Percentiles rank a stretch among this genome's conserved stretches.
phyloP scores from a whole-genome alignment of 371 early-diverging fungal genomes.

The Dipsacomyces acuminosporus region DNA sequence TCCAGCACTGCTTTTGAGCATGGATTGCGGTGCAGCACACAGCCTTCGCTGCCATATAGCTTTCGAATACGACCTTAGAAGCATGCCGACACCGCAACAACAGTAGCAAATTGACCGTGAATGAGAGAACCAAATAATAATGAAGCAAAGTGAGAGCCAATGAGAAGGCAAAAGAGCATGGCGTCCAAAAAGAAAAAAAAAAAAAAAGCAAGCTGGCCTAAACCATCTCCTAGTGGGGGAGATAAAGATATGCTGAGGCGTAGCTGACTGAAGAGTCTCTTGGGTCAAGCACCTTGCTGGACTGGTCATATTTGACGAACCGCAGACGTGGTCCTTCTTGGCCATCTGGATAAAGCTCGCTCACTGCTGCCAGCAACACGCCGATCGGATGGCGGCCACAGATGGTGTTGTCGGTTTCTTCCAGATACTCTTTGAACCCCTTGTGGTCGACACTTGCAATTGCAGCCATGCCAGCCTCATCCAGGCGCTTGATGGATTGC shows the following conservation, averaged over 20 bases:
- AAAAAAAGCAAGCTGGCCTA: too few relatives aligned
- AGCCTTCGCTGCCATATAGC: too few relatives aligned
- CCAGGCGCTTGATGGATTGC: slow-evolving; percentile 68
- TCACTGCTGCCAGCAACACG: slow-evolving; percentile 67
- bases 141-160: too few relatives aligned
- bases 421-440: slow-evolving; percentile 64
- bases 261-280: slow-evolving; percentile 73
- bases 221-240: slow-evolving; percentile 8
- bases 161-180: too few relatives aligned
- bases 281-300: slow-evolving; percentile 51
- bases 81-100: too few relatives aligned
- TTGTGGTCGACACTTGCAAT: slow-evolving; percentile 61
- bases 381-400: slow-evolving; percentile 91
- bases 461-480: slow-evolving; percentile 70
- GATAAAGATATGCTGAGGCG: slow-evolving; percentile 48
- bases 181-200: too few relatives aligned
- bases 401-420: slow-evolving; percentile 79
- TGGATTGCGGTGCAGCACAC: too few relatives aligned
- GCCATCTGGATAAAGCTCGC: slow-evolving; percentile 18
- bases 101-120: too few relatives aligned
- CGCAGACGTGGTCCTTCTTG: slow-evolving; percentile 43
- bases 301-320: slow-evolving; percentile 87
- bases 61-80: too few relatives aligned
- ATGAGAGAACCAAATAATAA: too few relatives aligned
- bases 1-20: too few relatives aligned